phyloP scores from a whole-genome alignment of 1,284 basidiomycete species.

The Cutaneotrichosporon sp. region DNA sequence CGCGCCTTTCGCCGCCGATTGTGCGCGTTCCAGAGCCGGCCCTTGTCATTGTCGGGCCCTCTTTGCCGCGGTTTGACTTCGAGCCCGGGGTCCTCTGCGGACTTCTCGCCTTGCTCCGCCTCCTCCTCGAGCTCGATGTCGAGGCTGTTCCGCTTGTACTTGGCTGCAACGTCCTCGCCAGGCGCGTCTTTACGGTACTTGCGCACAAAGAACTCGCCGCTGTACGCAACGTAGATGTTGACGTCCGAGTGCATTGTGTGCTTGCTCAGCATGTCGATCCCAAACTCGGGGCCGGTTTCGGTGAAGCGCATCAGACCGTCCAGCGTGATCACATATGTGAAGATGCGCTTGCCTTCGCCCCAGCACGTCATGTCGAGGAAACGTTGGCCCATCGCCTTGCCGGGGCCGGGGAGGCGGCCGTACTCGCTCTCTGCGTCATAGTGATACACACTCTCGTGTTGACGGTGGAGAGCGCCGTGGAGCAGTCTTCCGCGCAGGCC shows the following conservation, averaged over 20 bases:
- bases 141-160: slow-evolving; percentile 16
- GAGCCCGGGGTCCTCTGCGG: not conserved
- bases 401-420: slow-evolving; percentile 44
- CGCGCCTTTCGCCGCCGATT: not conserved
- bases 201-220: slow-evolving; percentile 46
- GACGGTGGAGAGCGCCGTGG: slow-evolving; percentile 55
- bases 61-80: not conserved
- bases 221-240: slow-evolving; percentile 50
- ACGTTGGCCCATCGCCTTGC: slow-evolving; percentile 35
- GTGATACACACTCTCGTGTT: slow-evolving; percentile 57
- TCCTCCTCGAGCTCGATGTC: slow-evolving; percentile 10
- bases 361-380: slow-evolving; percentile 57
- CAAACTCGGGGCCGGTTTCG: slow-evolving; percentile 59
- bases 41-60: slow-evolving; percentile 8
- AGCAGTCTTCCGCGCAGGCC: slow-evolving; percentile 55
- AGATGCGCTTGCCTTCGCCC: slow-evolving; percentile 56
- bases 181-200: slow-evolving; percentile 18
- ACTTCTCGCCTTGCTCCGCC: not conserved
- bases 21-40: not conserved
- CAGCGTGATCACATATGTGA: slow-evolving; percentile 58
- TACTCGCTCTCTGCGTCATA: slow-evolving; percentile 55
- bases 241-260: slow-evolving; percentile 61
- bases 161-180: slow-evolving; percentile 21
- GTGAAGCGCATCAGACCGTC: slow-evolving; percentile 58
- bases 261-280: slow-evolving; percentile 58